Evolutionary conservation across 306 rosid genomes (phyloP), one percentile per base, ranked within the genome.

Genomic region (Mucuna pruriens): DNA sequence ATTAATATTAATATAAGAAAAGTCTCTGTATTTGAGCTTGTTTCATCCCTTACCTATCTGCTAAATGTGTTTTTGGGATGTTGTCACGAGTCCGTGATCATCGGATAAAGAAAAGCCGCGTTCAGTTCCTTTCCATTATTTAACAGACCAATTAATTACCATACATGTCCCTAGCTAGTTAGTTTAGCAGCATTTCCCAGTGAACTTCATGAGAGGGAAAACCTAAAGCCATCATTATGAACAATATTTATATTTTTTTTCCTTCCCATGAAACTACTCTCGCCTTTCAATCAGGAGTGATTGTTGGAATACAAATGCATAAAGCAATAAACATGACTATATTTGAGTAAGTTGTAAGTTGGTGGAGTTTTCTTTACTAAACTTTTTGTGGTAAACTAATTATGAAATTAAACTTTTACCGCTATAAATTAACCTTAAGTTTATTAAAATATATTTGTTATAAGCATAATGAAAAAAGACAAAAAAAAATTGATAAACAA

Each of bases 251-350:
- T 65, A 48, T 65, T 64, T 1, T 31, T n/a, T 29, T 62, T 0
- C 51, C 31, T 29, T 42, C 3, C 40, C 42, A 25, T 26, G 10
- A 74, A 20, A 20, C 63, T 64, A 45, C 17, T 60, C 74, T 61
- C 44, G 54, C 84, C 75, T 81, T 81, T 67, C 79, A 63, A 73
- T 74, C 80, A 63, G 75, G 75, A 74, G 75, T 51, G 74, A 73
- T 60, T 2, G 54, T 60, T 71, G 73, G 51, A 29, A 20, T 48
- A 40, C 44, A 52, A 36, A 23, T 65, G 25, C 58, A 15, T 26
- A 65, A n/a, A n/a, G n/a, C n/a, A n/a, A n/a, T n/a, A n/a, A 66
- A 29, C 62, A 55, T 55, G 8, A 55, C 61, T 54, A 54, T 19
- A 22, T 19, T 57, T 55, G 26, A 54, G 29, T 54, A 54, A 15